Base-by-base conservation (phyloP, 1,139 yeast species). In the Pneumocystis carinii region DNA sequence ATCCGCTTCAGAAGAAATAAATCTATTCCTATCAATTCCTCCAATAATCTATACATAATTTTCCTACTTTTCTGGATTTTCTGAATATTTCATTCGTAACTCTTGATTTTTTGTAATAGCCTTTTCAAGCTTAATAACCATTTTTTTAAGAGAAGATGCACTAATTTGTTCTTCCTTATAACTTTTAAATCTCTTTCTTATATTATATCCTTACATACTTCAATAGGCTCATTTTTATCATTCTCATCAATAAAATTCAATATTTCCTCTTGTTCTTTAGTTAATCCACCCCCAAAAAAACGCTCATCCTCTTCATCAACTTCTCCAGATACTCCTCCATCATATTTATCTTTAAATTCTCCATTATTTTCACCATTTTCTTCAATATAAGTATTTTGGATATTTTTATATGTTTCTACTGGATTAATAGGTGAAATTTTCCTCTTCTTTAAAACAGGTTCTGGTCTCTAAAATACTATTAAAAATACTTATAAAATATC, bases 1-100 rank as follows among this genome's bases (percentile, higher is more conserved):
- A 17, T 67, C 70, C 2, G 65, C 69, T 59, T 69, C 71, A 3
- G 70, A 68, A n/a, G 69, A 71, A 37, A 65, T 59, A 42, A 65
- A 65, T 15, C 59, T 57, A 57, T 1, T n/a, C 17, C 15, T 10
- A 12, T 42, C 29, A 36, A 14, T 19, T 17, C 1, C 19, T 12
- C 12, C 24, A 24, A 24, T 24, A 8, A 37, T 4, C 12, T 36
- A 59, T n/a, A 71, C 56, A 58, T 24, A 48, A 4, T 1, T 24
- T 48, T 48, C 7, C 27, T 68, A 71, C 68, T 73, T 74, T 48
- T 71, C 61, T 1, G 78, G 78, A n/a, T 75, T 75, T 35, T 68
- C 69, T 0, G 70, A 65, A 65, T 68, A 69, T 59, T 70, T 70
- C 15, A 68, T 68, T 15, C 79, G 70, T 58, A 70, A 68, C 53